Evolutionary conservation across 2,329 filamentous ascomycete species (phyloP), one percentile per base, ranked within the genome.

Genomic region (Colletotrichum sp.): DNA sequence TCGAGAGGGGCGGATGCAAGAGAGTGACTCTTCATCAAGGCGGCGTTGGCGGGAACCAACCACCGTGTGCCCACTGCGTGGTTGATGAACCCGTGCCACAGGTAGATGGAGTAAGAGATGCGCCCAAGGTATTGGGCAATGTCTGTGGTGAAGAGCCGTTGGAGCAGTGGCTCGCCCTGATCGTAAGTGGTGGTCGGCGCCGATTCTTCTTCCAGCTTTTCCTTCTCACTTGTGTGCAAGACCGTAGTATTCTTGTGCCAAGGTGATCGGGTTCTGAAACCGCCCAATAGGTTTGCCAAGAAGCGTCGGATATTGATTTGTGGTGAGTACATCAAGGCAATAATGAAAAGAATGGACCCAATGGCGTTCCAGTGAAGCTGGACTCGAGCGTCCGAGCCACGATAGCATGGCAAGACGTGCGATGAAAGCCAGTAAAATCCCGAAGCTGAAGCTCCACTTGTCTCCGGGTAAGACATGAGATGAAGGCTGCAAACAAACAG

Each of bases 31-130:
- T 27, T 30, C 61, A 29, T n/a, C n/a, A 75, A 8, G 19, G 6
- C 44, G 8, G 25, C 8, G 25, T 71, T 32, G 1, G 61, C 44
- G 6, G 25, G 34, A 6, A 7, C 16, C 59, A 64, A 30, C 72
- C 72, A 75, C 89, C 67, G n/a, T 7, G 65, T 15, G 8, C 72
- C 90, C 16, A 89, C 79, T 3, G 87, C 86, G 78, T 91, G 89
- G 78, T 89, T 86, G 3, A 88, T 86, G 6, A 89, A 88, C 0
- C 90, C 90, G 80, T 93, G 91, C 84, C 92, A 89, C 15, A 93
- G 86, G 80, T 93, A 93, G 25, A 93, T 80, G 64, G 90, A 88
- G 80, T 91, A 93, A 63, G 89, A 92, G 77, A 93, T 89, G 79
- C 88, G 88, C 72, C 91, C 91, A 6, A 93, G 84, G 81, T 92